Percentiles rank a stretch among this genome's conserved stretches.
These are phyloP conservation scores for Omphalotus guepiniiformis DNA, from an alignment of 768 basidiomycete species.

Conservation along the genomic window DNA sequence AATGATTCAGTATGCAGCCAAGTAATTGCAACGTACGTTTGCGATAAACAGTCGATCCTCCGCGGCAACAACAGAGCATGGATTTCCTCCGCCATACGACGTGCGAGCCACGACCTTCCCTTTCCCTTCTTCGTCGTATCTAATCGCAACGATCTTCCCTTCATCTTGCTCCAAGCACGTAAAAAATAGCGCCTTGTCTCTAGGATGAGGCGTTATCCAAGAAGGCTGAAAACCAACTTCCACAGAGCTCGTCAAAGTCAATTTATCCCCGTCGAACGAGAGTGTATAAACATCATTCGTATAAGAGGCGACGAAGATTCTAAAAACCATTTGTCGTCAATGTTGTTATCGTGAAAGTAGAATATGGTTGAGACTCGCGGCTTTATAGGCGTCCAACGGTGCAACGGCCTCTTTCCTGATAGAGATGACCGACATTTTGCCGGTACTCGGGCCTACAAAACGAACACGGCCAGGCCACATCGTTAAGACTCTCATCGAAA, in stretches of 20 bases:
- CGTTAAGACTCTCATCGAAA: too few species aligned
- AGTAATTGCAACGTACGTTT: slow-evolving; percentile 54
- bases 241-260: slow-evolving; percentile 43
- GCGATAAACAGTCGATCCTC: slow-evolving; percentile 58
- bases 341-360: too few species aligned
- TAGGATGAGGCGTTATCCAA: slow-evolving; percentile 67
- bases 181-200: slow-evolving; percentile 54
- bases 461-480: too few species aligned
- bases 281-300: slow-evolving; percentile 60
- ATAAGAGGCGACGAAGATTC: slow-evolving; percentile 63
- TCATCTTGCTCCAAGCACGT: slow-evolving; percentile 63
- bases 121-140: slow-evolving; percentile 49
- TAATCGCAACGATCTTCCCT: slow-evolving; percentile 61
- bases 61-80: slow-evolving; percentile 59
- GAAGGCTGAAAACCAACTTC: slow-evolving; percentile 63
- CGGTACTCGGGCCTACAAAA: too few species aligned
- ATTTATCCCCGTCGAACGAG: slow-evolving; percentile 49
- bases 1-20: neutral
- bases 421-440: too few species aligned
- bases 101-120: slow-evolving; percentile 46
- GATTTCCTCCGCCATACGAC: slow-evolving; percentile 54
- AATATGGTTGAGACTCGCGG: too few species aligned
- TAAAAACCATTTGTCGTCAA: slow-evolving; percentile 11
- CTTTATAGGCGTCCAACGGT: too few species aligned
- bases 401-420: too few species aligned